Evolutionary conservation across 1,284 basidiomycete genomes (phyloP).

Genomic region (Sporisorium exsertum): DNA sequence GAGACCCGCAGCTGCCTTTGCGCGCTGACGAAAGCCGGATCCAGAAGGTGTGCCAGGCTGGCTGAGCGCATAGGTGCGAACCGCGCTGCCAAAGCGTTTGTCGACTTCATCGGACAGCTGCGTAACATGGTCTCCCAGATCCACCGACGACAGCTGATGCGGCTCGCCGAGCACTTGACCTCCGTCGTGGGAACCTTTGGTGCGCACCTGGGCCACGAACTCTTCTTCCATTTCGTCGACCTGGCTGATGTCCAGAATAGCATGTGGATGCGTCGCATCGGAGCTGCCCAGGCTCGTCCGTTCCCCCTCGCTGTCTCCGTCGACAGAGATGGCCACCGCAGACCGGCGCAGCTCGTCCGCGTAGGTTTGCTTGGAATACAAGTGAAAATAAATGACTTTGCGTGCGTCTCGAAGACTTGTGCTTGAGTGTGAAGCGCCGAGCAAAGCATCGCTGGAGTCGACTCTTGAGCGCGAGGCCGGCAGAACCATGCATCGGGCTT

Average conservation of each 20-base stretch:
- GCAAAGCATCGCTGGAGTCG: constrained; percentile 14
- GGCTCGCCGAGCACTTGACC: constrained; percentile 29
- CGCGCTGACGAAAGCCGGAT: constrained; percentile 49
- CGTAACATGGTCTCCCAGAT: constrained; percentile 37
- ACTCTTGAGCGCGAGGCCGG: constrained; percentile 23
- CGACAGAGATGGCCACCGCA: constrained; percentile 36
- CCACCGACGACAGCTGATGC: constrained; percentile 27
- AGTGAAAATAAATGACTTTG: constrained; percentile 59
- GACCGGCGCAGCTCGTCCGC: constrained; percentile 37
- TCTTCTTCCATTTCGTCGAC: constrained; percentile 54
- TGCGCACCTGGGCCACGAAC: constrained; percentile 37
- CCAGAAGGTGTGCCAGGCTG: constrained; percentile 36
- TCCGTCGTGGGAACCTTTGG: constrained; percentile 30
- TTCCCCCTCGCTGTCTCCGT: background rate
- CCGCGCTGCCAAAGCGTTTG: constrained; percentile 24
- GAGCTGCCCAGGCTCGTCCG: constrained; percentile 19
- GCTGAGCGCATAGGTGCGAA: constrained; percentile 19
- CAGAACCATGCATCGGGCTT: constrained; percentile 52
- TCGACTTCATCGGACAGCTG: constrained; percentile 43
- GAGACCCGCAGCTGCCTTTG: constrained; percentile 53
- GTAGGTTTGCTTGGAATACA: constrained; percentile 47
- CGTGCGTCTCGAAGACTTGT: constrained; percentile 30
- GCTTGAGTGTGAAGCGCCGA: background rate
- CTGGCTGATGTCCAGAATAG: constrained; percentile 42
- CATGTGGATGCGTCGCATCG: constrained; percentile 49